These are phyloP conservation scores for Phylloporus rhodoxanthus DNA, from an alignment of 768 basidiomycete species.

Conservation along the genomic window DNA sequence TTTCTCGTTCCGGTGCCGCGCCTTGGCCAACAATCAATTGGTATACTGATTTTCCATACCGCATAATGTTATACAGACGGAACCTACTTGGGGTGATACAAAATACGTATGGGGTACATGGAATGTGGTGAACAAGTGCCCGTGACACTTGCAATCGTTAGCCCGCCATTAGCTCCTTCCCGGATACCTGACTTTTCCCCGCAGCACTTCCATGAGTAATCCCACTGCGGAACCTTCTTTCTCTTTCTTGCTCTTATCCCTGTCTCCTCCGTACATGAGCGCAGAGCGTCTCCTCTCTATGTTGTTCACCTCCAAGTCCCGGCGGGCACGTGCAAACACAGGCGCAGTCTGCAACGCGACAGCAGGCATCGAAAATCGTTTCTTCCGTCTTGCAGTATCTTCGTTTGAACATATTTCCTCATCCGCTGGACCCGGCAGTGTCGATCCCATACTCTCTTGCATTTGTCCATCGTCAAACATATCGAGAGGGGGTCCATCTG, in stretches of 20 bases:
- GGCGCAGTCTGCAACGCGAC: conserved; percentile 67
- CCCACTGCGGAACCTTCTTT: conserved; percentile 26
- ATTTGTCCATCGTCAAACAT: neutral
- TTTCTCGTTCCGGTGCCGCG: too few species aligned
- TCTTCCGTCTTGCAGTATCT: conserved; percentile 55
- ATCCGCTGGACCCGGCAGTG: neutral
- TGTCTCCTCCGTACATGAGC: conserved; percentile 45
- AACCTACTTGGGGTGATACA: neutral
- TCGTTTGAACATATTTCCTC: conserved; percentile 36
- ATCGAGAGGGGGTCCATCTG: neutral
- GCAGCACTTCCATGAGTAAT: conserved; percentile 28
- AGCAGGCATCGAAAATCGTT: conserved; percentile 74
- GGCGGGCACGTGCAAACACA: conserved; percentile 54
- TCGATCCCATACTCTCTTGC: conserved; percentile 2
- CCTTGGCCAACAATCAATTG: too few species aligned
- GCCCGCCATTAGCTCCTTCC: conserved; percentile 11
- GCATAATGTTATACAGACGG: neutral
- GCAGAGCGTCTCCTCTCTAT: conserved; percentile 47
- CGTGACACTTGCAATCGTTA: too few species aligned
- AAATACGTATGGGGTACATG: neutral
- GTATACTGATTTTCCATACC: too few species aligned
- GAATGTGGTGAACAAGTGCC: neutral
- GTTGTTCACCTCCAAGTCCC: conserved; percentile 9
- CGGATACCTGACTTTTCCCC: conserved; percentile 22
- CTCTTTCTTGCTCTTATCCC: conserved; percentile 16